Conservation (phyloP, 1,284 basidiomycete species). For the Tremellales sp. region DNA sequence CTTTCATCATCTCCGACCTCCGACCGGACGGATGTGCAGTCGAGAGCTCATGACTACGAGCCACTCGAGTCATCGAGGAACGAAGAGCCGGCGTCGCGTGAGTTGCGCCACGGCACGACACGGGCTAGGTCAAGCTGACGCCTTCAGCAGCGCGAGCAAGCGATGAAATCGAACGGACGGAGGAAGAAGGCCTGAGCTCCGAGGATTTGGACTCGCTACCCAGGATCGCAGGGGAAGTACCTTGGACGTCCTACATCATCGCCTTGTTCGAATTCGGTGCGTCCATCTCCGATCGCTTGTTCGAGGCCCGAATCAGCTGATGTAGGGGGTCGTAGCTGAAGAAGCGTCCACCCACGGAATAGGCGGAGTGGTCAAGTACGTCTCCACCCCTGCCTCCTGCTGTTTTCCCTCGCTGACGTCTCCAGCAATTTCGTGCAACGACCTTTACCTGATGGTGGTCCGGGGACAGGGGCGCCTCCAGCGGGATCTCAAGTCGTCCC, state of each 20-base stretch:
- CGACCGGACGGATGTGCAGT: too few relatives aligned
- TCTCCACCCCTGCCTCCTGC: neutral
- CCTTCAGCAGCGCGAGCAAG: too few relatives aligned
- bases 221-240: conserved; percentile 15
- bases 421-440: conserved; percentile 26
- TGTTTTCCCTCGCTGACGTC: neutral
- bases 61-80: too few relatives aligned
- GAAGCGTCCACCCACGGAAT: conserved; percentile 31
- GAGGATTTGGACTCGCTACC: too few relatives aligned
- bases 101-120: too few relatives aligned
- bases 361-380: conserved; percentile 16
- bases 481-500: conserved; percentile 9
- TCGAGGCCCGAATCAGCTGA: neutral
- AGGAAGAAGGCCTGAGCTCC: too few relatives aligned
- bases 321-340: conserved; percentile 15
- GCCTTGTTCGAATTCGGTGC: conserved; percentile 21
- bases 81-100: too few relatives aligned
- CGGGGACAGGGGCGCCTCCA: conserved; percentile 21
- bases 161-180: too few relatives aligned
- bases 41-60: too few relatives aligned
- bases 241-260: conserved; percentile 17
- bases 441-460: conserved; percentile 21
- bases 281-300: neutral
- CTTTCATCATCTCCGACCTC: too few relatives aligned
- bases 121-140: too few relatives aligned